phyloP scores from a whole-genome alignment of 176 grass and related monocot species.

The Musa itinerans region DNA sequence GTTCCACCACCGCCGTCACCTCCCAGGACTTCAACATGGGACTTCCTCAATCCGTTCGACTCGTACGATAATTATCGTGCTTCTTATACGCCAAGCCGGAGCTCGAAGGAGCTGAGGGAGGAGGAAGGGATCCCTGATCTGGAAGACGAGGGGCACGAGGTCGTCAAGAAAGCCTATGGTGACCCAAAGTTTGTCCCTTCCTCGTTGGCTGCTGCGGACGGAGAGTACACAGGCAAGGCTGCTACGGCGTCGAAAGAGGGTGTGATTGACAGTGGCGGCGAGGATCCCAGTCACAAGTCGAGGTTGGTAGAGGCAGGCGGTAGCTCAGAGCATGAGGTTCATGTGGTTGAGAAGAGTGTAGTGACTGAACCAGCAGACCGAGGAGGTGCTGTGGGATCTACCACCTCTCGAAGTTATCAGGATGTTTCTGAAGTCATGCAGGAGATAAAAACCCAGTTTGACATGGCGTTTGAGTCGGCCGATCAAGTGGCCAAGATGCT shows the following conservation, averaged over 20 bases:
- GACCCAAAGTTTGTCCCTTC: constrained; percentile 36
- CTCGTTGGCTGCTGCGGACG: constrained; percentile 25
- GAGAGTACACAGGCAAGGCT: background rate
- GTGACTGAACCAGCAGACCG: constrained; percentile 42
- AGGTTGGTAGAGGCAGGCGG: constrained; percentile 29
- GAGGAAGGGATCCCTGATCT: constrained; percentile 93
- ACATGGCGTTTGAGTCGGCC: constrained; percentile 57
- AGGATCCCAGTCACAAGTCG: constrained; percentile 47
- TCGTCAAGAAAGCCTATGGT: constrained; percentile 75
- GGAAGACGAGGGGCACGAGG: constrained; percentile 59
- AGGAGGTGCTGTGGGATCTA: background rate
- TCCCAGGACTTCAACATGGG: constrained; percentile 83
- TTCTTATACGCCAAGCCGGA: constrained; percentile 53
- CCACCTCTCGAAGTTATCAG: constrained; percentile 35
- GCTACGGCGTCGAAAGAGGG: constrained; percentile 36
- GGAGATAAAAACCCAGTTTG: constrained; percentile 76
- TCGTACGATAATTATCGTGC: constrained; percentile 61
- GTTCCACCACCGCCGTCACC: constrained; percentile 33
- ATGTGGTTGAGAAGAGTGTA: constrained; percentile 74
- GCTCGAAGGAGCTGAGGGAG: constrained; percentile 67
- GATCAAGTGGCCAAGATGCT: constrained; percentile 68
- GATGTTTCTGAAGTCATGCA: constrained; percentile 59
- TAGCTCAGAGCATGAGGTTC: constrained; percentile 53
- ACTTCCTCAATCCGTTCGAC: constrained; percentile 89
- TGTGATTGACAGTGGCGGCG: constrained; percentile 21